Evolutionary conservation across 192 early-diverging fungal genomes (phyloP).

Genomic region (Coemansia sp.): DNA sequence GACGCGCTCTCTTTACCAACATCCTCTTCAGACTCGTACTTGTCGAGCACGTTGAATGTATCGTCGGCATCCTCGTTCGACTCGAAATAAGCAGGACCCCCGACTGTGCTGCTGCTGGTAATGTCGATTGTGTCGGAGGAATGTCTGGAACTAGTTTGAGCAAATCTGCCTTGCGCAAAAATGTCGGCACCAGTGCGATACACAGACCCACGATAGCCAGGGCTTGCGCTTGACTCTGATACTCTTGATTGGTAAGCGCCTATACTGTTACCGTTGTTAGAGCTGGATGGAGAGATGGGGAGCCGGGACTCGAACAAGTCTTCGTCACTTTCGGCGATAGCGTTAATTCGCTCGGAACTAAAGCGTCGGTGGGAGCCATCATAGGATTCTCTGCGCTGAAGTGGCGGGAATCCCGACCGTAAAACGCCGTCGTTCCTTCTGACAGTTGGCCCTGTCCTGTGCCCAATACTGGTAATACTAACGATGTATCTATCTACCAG

Average conservation of each 20-base stretch:
- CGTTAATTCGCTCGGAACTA: constrained; percentile 4
- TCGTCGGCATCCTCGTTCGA: background rate
- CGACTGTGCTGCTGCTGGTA: background rate
- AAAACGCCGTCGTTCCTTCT: constrained; percentile 15
- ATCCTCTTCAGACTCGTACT: constrained; percentile 6
- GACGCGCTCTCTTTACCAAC: background rate
- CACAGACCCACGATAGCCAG: constrained; percentile 9
- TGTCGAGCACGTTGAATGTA: background rate
- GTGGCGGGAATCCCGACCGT: background rate
- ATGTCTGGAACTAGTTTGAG: background rate
- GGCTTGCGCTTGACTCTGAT: background rate
- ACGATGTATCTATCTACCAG: constrained; percentile 21
- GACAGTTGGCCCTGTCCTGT: background rate
- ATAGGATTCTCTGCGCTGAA: constrained; percentile 9
- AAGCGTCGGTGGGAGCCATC: constrained; percentile 1
- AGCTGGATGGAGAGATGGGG: background rate
- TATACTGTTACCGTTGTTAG: background rate
- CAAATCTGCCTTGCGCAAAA: constrained; percentile 24
- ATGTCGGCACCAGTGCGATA: constrained; percentile 37
- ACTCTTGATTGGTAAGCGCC: background rate
- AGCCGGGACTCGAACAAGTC: background rate
- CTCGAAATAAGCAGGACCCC: background rate
- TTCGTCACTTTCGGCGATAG: constrained; percentile 9
- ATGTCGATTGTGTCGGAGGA: background rate
- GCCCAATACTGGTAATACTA: background rate